Base-by-base conservation (phyloP, 345 rosid genomes). In the Diplotaxis tenuifolia region DNA sequence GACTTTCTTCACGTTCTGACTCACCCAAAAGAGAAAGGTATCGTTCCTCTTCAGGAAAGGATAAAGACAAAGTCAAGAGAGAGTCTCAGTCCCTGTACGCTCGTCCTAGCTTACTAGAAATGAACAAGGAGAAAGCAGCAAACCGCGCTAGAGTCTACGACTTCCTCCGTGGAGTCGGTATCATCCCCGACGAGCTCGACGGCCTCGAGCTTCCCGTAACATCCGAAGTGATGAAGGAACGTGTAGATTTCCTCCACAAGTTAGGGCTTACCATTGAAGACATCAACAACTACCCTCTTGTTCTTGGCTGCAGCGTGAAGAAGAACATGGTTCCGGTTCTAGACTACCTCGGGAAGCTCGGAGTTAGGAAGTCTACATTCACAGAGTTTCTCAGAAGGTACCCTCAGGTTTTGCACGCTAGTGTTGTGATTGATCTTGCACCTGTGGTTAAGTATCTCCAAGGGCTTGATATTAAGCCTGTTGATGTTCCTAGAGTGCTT, bases 301-400 rank as follows among this genome's bases (percentile, higher is more conserved):
- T 90, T 73, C 98, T 93, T 29, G 98, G 97, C 28, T 93, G 98
- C 78, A 93, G 98, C 52, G 98, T 93, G 76, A 93, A 90, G 83
- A 93, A 90, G 88, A 93, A 90, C 74, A 90, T 93, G 98, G 82
- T 90, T 68, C 98, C 98, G 0, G 98, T 90, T 65, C 81, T 93
- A 36, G 98, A 93, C 76, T 93, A 90, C 68, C 89, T 93, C 34
- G 98, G 98, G 63, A 93, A 86, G 73, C 78, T 93, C 76, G 97
- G 98, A 7, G 96, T 94, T 50, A 89, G 95, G 80, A 91, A 88
- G 64, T 86, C 98, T 10, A 86, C 94, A 4, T 75, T 93, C 58
- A 87, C 93, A 0, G 88, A 79, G 74, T 85, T 93, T 79, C 74
- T 93, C 12, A 87, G 88, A 79, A 84, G 96, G 66, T 93, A 91